Base-by-base conservation (phyloP, 352 stramenopile species). In the Phytophthora cactorum region DNA sequence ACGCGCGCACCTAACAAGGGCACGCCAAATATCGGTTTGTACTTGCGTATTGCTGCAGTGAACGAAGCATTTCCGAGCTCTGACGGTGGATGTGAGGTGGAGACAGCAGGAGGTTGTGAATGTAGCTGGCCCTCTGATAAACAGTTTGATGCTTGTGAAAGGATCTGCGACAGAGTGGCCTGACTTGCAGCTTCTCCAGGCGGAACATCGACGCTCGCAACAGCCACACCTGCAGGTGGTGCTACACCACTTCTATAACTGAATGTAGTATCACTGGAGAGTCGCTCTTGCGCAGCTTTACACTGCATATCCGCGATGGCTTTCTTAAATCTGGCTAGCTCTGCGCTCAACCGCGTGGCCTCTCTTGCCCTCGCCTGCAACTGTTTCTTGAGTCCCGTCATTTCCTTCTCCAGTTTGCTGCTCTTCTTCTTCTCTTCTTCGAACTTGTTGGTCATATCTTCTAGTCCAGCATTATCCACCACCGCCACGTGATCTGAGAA, bases 401-500 rank as follows among this genome's bases (percentile, higher is more conserved):
- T 52, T 10, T 90, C 82, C 41, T 72, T 85, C 54, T 91, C 82
- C 12, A 81, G 47, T 32, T 79, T 74, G 7, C 69, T 76, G 47
- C 67, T 78, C 31, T 76, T 75, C 12, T 53, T 64, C 45, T 80
- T 88, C 63, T 94, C 82, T 27, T 62, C 72, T 45, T 91, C 69
- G 50, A 77, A 89, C 76, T 91, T 91, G 29, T 62, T 59, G 28
- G 67, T 81, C 71, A 89, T 82, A 14, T 79, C 72, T 60, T 86
- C 81, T 15, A 90, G 44, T 12, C 78, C 80, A 11, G 82, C 74
- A 68, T 91, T 94, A 71, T 94, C 86, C 15, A 94, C 84, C 22
- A 92, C 81, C 8, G 86, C 82, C 8, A 92, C 79, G 54, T 89
- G 81, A 70, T 93, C 77, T 7, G 80, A 89, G 60, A 90, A 93